Conservation (phyloP, 2,329 filamentous ascomycete species). For the Beauveria pseudobassiana region DNA sequence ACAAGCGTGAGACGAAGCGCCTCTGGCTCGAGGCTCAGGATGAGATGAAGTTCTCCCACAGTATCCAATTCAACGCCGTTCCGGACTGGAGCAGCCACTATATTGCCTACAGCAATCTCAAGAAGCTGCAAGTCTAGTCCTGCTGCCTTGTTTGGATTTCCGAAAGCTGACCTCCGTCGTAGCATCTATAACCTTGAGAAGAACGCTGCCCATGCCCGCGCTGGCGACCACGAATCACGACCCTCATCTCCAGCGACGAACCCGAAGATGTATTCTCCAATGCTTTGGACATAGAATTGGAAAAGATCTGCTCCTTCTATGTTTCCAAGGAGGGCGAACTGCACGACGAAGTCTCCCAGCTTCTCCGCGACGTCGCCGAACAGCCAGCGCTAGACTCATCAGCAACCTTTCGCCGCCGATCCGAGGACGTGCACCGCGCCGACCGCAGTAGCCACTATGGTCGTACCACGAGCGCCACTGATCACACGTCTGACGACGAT, state of each 20-base stretch:
- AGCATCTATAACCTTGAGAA: slow-evolving; percentile 97
- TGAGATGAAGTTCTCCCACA: slow-evolving; percentile 99
- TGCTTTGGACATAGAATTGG: slow-evolving; percentile 79
- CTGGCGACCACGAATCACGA: slow-evolving; percentile 71
- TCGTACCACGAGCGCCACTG: slow-evolving; percentile 29
- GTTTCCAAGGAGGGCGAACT: slow-evolving; percentile 83
- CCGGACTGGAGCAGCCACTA: slow-evolving; percentile 99
- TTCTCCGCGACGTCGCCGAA: slow-evolving; percentile 69
- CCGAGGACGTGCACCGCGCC: slow-evolving; percentile 20
- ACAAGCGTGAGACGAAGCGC: slow-evolving; percentile 56
- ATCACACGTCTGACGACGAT: slow-evolving; percentile 46
- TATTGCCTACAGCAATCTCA: slow-evolving; percentile 96
- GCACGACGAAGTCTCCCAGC: slow-evolving; percentile 66
- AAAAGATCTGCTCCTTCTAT: slow-evolving; percentile 92
- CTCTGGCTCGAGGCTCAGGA: slow-evolving; percentile 62
- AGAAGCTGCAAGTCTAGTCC: slow-evolving; percentile 69
- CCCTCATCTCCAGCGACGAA: slow-evolving; percentile 70
- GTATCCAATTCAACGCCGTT: slow-evolving; percentile 98
- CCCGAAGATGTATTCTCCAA: slow-evolving; percentile 76
- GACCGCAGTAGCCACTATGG: slow-evolving; percentile 17
- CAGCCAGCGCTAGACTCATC: slow-evolving; percentile 43
- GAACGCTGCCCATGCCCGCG: slow-evolving; percentile 56
- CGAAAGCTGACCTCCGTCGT: slow-evolving; percentile 11
- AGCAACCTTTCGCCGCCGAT: slow-evolving; percentile 27
- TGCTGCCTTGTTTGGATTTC: neutral